Evolutionary conservation across 441 rosid genomes (phyloP).

Genomic region (Arabidopsis lyrata): DNA sequence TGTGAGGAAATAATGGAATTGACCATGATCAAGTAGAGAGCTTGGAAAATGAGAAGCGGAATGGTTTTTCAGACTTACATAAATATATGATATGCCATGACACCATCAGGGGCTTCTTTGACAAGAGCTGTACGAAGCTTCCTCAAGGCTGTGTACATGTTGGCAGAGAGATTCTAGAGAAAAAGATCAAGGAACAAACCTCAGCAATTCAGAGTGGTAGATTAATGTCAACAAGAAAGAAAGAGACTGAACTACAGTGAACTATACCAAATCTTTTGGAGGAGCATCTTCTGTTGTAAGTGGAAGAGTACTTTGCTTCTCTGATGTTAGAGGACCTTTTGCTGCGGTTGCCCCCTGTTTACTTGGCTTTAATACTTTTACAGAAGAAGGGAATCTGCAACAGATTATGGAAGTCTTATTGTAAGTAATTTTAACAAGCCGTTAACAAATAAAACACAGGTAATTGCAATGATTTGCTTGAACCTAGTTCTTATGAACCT

Average conservation of each 20-base stretch:
- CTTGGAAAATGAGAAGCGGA: slow-evolving; percentile 16
- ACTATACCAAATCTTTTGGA: slow-evolving; percentile 71
- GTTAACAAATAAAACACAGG: background rate
- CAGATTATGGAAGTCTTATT: slow-evolving; percentile 33
- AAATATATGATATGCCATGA: slow-evolving; percentile 94
- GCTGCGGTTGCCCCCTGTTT: slow-evolving; percentile 71
- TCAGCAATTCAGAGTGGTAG: slow-evolving; percentile 22
- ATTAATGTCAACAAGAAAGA: slow-evolving; percentile 28
- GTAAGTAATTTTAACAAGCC: slow-evolving; percentile 11
- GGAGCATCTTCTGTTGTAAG: slow-evolving; percentile 50
- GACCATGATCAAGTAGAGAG: slow-evolving; percentile 20
- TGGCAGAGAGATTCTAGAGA: slow-evolving; percentile 76
- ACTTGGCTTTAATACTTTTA: slow-evolving; percentile 59
- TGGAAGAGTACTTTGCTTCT: slow-evolving; percentile 55
- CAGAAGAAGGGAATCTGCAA: slow-evolving; percentile 78
- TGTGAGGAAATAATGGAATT: background rate
- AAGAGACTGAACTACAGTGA: slow-evolving; percentile 14
- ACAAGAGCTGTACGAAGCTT: slow-evolving; percentile 79
- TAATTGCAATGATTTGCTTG: slow-evolving; percentile 14
- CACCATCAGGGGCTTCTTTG: slow-evolving; percentile 84
- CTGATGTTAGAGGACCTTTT: slow-evolving; percentile 63
- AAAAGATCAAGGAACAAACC: slow-evolving; percentile 25
- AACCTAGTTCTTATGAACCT: slow-evolving; percentile 16
- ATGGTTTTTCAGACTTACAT: slow-evolving; percentile 54
- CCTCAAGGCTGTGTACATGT: slow-evolving; percentile 71